These are phyloP conservation scores for Arctium minus DNA, from an alignment of 129 eudicot species.

Conservation along the genomic window DNA sequence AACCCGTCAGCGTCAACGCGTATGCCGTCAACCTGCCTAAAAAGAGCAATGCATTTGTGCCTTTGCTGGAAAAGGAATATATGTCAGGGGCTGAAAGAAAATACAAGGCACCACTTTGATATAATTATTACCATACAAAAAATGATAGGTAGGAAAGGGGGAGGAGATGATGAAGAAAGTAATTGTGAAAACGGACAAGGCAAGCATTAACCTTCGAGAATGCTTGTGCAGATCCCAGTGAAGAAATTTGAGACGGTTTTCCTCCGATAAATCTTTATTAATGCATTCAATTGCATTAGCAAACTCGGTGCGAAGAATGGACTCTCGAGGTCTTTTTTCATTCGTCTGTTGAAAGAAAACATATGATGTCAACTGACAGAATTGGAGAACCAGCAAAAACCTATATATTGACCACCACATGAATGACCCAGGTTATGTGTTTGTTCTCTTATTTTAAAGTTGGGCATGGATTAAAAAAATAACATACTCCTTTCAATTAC, in stretches of 20 bases:
- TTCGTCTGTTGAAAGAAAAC: constrained; percentile 39
- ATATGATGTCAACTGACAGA: constrained; percentile 1
- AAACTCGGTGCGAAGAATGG: constrained; percentile 61
- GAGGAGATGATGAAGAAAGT: background rate
- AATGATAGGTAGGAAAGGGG: background rate
- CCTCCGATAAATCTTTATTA: constrained; percentile 56
- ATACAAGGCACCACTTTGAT: background rate
- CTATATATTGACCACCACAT: background rate
- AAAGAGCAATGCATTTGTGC: constrained; percentile 48
- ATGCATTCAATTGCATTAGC: constrained; percentile 65
- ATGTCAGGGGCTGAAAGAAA: constrained; percentile 9
- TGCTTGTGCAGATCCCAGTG: constrained; percentile 78
- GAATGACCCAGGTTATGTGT: background rate
- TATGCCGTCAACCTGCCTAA: constrained; percentile 55
- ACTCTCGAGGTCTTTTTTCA: constrained; percentile 71
- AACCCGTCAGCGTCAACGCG: constrained; percentile 61
- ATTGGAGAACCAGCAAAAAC: background rate
- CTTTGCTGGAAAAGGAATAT: constrained; percentile 50
- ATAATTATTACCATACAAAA: background rate
- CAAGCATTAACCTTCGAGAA: constrained; percentile 54
- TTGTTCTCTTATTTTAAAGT: background rate
- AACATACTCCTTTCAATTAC: background rate
- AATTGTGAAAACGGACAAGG: background rate
- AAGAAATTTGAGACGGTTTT: constrained; percentile 60
- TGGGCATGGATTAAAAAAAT: background rate